These are phyloP conservation scores for Lophiotrema nucula DNA, from an alignment of 495 filamentous ascomycete species.

Conservation along the genomic window DNA sequence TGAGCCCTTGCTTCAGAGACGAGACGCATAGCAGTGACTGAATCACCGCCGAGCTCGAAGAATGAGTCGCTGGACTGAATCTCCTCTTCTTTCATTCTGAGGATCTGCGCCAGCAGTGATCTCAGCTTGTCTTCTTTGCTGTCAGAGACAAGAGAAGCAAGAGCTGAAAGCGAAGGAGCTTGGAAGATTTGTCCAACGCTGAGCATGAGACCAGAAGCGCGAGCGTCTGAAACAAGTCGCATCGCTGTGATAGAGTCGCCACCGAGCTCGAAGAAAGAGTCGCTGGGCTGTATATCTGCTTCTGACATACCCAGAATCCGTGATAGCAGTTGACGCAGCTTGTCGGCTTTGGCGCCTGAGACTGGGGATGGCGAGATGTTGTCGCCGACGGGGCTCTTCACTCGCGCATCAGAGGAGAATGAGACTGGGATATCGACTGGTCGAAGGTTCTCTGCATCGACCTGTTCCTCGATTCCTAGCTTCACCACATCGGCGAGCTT, in stretches of 20 bases:
- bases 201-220: background rate
- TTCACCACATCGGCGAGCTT: slow-evolving; percentile 13
- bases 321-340: slow-evolving; percentile 6
- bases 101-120: slow-evolving; percentile 14
- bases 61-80: slow-evolving; percentile 51
- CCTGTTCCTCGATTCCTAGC: slow-evolving; percentile 14
- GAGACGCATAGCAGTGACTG: slow-evolving; percentile 56
- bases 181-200: slow-evolving; percentile 23
- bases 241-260: slow-evolving; percentile 58
- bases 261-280: slow-evolving; percentile 54
- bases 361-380: background rate
- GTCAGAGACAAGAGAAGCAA: slow-evolving; percentile 8
- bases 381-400: too few species aligned
- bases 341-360: background rate
- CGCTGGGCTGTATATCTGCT: slow-evolving; percentile 41
- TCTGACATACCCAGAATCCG: slow-evolving; percentile 13
- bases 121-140: slow-evolving; percentile 18
- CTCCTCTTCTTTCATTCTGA: slow-evolving; percentile 6
- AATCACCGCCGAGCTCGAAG: slow-evolving; percentile 57
- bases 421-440: background rate
- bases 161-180: background rate
- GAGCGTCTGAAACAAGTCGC: slow-evolving; percentile 44
- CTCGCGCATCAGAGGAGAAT: background rate
- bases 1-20: slow-evolving; percentile 35
- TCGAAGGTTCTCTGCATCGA: slow-evolving; percentile 4